phyloP scores from a whole-genome alignment of 495 filamentous ascomycete genomes.

The Cladorrhinum samala region DNA sequence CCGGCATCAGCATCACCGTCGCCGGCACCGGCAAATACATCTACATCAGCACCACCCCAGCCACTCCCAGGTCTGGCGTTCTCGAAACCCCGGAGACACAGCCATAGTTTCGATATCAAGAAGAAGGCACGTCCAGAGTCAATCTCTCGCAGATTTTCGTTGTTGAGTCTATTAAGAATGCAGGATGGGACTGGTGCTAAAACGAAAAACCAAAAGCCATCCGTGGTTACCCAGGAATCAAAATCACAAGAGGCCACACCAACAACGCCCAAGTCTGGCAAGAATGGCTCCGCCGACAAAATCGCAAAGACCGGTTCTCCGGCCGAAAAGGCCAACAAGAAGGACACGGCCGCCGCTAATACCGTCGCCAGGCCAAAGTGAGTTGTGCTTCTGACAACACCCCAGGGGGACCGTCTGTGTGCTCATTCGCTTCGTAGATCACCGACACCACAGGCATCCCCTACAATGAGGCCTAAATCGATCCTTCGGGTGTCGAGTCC shows the following conservation, averaged over 20 bases:
- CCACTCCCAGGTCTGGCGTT: constrained; percentile 4
- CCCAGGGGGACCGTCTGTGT: too few species aligned
- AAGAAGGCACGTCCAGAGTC: constrained; percentile 30
- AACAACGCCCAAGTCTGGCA: constrained; percentile 21
- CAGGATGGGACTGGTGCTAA: constrained; percentile 21
- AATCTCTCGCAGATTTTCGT: constrained; percentile 23
- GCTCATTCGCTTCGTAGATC: neutral
- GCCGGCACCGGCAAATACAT: constrained; percentile 4
- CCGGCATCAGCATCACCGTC: constrained; percentile 10
- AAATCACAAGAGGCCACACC: constrained; percentile 12
- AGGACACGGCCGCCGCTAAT: constrained; percentile 1
- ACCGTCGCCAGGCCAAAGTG: constrained; percentile 9
- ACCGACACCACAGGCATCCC: constrained; percentile 7
- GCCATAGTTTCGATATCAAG: constrained; percentile 21
- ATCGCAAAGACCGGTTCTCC: too few species aligned
- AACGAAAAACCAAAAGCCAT: constrained; percentile 26
- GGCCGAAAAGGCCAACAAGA: neutral
- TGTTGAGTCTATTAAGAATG: constrained; percentile 15
- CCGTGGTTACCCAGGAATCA: constrained; percentile 9
- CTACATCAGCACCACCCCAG: constrained; percentile 9
- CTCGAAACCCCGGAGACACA: constrained; percentile 26
- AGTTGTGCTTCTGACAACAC: neutral
- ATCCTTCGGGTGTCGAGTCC: constrained; percentile 29
- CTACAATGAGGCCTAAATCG: constrained; percentile 21
- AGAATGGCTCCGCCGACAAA: constrained; percentile 12